Conservation (phyloP, 73 alveolate genomes). For the Paramecium tetraurelia region DNA sequence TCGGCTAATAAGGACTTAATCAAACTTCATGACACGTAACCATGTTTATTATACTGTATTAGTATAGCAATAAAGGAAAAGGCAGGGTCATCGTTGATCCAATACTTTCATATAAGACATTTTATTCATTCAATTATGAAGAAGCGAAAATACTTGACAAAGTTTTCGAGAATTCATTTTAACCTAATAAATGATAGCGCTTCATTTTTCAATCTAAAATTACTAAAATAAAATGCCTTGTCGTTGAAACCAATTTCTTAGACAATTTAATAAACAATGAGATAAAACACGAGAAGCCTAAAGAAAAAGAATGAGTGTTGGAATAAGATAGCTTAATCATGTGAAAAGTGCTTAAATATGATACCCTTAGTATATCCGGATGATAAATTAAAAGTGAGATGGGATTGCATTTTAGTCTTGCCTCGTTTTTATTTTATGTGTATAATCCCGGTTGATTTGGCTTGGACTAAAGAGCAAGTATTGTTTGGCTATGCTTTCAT, state of each 20-base stretch:
- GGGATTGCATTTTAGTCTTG: not conserved
- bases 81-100: not conserved
- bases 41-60: not conserved
- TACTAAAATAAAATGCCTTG: not conserved
- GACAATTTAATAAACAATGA: not conserved
- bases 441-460: not conserved
- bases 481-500: not conserved
- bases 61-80: not conserved
- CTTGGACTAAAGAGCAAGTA: not conserved
- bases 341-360: not conserved
- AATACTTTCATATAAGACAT: conserved; percentile 17
- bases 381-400: not conserved
- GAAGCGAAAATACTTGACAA: not conserved
- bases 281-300: not conserved
- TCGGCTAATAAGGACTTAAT: not conserved
- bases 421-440: conserved; percentile 10
- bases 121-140: not conserved
- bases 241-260: not conserved
- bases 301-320: not conserved
- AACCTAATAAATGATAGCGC: not conserved
- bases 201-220: not conserved
- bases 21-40: not conserved
- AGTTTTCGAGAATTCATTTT: not conserved
- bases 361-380: conserved; percentile 15
- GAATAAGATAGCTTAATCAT: not conserved